Percentiles rank a stretch among this genome's conserved stretches.
These are phyloP conservation scores for Poteriospumella lacustris DNA, from an alignment of 108 stramenopile genomes.

Conservation along the genomic window DNA sequence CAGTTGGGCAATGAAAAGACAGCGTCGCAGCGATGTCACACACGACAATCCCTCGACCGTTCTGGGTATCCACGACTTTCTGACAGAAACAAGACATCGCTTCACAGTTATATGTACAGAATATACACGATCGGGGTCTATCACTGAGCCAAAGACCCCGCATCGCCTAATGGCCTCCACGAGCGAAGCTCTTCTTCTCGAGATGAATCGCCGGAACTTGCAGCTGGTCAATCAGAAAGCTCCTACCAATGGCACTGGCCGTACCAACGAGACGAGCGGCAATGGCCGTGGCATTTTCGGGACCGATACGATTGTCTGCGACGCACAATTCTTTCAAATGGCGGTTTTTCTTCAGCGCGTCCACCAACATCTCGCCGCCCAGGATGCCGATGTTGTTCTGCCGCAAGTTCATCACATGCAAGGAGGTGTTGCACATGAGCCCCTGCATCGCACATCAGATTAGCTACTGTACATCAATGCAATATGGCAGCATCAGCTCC, in stretches of 20 bases:
- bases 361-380: background rate
- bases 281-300: background rate
- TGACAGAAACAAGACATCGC: no score
- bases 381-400: constrained; percentile 14
- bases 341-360: background rate
- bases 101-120: no score
- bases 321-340: background rate
- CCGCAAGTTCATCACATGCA: background rate
- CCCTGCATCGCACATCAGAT: no score
- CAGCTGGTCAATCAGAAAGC: background rate
- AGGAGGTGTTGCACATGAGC: background rate
- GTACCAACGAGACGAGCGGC: background rate
- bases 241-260: background rate
- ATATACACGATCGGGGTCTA: no score
- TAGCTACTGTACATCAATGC: no score
- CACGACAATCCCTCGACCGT: no score
- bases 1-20: no score
- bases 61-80: no score
- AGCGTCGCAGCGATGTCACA: no score
- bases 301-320: background rate
- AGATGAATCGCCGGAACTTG: background rate
- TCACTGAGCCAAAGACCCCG: no score
- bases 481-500: background rate
- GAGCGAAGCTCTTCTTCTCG: background rate
- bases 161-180: no score